Percentiles rank a stretch among this genome's conserved stretches.
Evolutionary conservation across 2,329 filamentous ascomycete genomes (phyloP).

Genomic region (Pyrenophora tritici-repentis): DNA sequence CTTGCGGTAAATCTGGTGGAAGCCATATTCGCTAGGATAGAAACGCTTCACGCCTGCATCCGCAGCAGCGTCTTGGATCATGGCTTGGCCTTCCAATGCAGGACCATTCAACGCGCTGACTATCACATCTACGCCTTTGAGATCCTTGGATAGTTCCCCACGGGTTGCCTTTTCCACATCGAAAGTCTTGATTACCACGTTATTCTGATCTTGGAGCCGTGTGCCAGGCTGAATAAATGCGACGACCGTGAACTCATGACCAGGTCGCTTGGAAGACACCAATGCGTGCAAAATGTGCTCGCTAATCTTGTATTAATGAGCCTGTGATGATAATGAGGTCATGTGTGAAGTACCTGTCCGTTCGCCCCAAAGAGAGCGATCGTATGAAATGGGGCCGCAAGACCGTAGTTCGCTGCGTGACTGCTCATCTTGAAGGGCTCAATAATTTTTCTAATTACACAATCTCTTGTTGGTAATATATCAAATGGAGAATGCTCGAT

Average conservation of each 20-base stretch:
- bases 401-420: neutral
- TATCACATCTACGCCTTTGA: conserved; percentile 28
- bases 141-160: conserved; percentile 11
- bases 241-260: conserved; percentile 18
- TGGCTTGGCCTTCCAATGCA: conserved; percentile 20
- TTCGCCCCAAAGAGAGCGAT: conserved; percentile 20
- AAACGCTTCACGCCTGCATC: conserved; percentile 34
- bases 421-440: neutral
- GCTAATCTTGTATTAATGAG: conserved; percentile 2
- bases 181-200: neutral
- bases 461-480: too few relatives aligned
- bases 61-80: conserved; percentile 31
- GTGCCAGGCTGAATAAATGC: neutral
- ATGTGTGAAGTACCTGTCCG: conserved; percentile 6
- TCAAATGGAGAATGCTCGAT: neutral
- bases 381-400: neutral
- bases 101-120: conserved; percentile 31
- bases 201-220: neutral
- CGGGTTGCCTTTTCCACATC: neutral
- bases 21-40: conserved; percentile 33
- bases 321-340: neutral
- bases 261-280: neutral
- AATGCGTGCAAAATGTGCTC: conserved; percentile 12
- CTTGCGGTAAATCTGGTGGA: conserved; percentile 31
- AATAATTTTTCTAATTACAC: neutral